Evolutionary conservation across 1,139 yeast species (phyloP).

Genomic region (Meyerozyma elateridarum): DNA sequence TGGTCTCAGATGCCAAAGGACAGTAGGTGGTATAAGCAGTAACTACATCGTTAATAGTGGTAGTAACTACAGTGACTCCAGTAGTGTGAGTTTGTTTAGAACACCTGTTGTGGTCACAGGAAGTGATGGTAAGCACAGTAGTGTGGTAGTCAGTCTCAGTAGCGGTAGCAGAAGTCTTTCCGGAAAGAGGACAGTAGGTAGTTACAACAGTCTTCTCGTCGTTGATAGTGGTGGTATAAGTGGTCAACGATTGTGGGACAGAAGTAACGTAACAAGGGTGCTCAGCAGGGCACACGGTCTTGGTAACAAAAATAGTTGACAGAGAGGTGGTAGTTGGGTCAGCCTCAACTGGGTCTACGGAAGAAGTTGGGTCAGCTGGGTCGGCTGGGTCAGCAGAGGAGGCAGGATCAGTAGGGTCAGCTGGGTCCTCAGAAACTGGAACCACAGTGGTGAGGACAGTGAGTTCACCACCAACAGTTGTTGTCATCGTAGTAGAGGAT

Average conservation of each 20-base stretch:
- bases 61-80: slow-evolving; percentile 5
- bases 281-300: slow-evolving; percentile 9
- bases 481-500: slow-evolving; percentile 33
- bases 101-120: slow-evolving; percentile 12
- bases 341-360: too few species aligned
- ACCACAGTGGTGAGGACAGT: slow-evolving; percentile 31
- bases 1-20: slow-evolving; percentile 6
- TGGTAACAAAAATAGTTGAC: slow-evolving; percentile 7
- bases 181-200: slow-evolving; percentile 19
- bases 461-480: slow-evolving; percentile 37
- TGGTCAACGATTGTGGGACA: slow-evolving; percentile 9
- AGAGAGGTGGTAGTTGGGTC: not conserved
- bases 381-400: too few species aligned
- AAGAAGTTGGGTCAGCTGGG: too few species aligned
- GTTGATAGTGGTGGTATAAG: slow-evolving; percentile 13
- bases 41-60: slow-evolving; percentile 8
- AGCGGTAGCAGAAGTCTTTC: slow-evolving; percentile 3
- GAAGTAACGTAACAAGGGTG: slow-evolving; percentile 10
- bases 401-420: not conserved
- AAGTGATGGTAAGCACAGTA: slow-evolving; percentile 9
- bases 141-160: slow-evolving; percentile 7
- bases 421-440: slow-evolving; percentile 8
- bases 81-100: slow-evolving; percentile 8
- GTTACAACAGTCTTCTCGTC: slow-evolving; percentile 15
- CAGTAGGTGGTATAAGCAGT: slow-evolving; percentile 9